A percentile compares a stretch with the other conserved stretches of the same genome.
Conservation (phyloP, 1,284 basidiomycete genomes). For the Puccinia hordei region DNA sequence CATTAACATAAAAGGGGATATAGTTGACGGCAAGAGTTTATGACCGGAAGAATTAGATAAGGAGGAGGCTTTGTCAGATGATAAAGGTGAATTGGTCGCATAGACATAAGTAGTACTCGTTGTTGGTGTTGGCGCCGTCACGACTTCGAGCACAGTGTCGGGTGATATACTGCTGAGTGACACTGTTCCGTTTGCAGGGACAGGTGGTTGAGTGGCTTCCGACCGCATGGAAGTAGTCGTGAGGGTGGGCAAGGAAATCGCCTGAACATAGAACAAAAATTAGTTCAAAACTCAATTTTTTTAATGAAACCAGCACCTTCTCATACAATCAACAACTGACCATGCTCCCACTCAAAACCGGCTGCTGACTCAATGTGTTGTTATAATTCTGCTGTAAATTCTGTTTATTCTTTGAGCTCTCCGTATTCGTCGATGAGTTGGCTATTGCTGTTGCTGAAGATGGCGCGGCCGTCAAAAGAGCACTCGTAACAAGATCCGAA, state of each 20-base stretch:
- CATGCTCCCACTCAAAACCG: conserved; percentile 15
- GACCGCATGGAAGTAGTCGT: background rate
- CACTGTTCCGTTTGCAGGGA: background rate
- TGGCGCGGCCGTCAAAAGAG: background rate
- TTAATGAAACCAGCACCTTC: background rate
- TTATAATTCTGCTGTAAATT: background rate
- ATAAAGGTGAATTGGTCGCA: background rate
- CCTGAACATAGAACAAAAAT: background rate
- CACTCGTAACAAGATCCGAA: background rate
- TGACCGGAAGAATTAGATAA: background rate
- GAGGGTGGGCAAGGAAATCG: conserved; percentile 14
- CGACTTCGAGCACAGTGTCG: background rate
- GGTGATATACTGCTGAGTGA: background rate
- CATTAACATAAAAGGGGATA: background rate
- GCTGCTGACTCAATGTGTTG: background rate
- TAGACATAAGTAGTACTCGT: conserved; percentile 7
- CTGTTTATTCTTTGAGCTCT: background rate
- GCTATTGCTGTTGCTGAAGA: background rate
- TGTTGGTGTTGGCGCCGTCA: background rate
- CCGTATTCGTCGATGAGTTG: background rate
- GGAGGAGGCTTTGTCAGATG: background rate
- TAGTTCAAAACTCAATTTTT: background rate
- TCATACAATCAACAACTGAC: background rate
- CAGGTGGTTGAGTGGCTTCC: background rate
- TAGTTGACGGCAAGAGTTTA: background rate